Evolutionary conservation across 1,284 basidiomycete species (phyloP), one percentile per base, ranked within the genome.

Genomic region (Ustilago xerochloae): DNA sequence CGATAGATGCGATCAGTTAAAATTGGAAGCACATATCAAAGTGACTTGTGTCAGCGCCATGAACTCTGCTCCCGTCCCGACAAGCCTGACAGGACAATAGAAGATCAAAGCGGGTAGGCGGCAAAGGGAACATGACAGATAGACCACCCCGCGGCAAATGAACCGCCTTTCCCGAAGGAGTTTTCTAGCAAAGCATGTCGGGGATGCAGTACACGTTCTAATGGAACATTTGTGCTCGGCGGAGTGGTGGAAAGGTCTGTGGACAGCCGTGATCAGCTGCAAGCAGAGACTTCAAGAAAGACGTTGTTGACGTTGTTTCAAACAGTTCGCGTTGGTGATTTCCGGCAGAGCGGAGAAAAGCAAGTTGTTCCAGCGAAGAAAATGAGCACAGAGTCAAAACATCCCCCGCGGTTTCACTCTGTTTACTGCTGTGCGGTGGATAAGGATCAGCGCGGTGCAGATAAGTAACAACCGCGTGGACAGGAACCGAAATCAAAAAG

Each of bases 351-450:
- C n/a, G 24, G 22, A 4, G 48, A 28, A 50, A 32, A 33, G 48
- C 18, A 33, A 35, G n/a, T 26, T 8, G 49, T 51, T 51, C 49
- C 32, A 51, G 32, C 8, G 36, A 24, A 51, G 36, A 38, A 51
- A 36, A 51, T 35, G 20, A 51, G 41, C 22, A 41, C 4, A 4
- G 26, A 43, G 26, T 24, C 20, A 43, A 43, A 43, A 43, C 39
- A 43, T 24, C 15, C 41, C 41, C 41, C 41, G 41, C 41, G 22
- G 22, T 26, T 43, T 43, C 41, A 43, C 12, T 41, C 32, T 43
- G 41, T 43, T n/a, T n/a, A n/a, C n/a, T n/a, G n/a, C n/a, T 43
- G 41, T 24, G 12, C n/a, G 32, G 10, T 10, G 32, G 4, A 15
- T 1, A 26, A 13, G 22, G 41, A 43, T 43, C 41, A 43, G 16